phyloP scores from a whole-genome alignment of 2,329 filamentous ascomycete genomes.

The Plectosphaerella plurivora region DNA sequence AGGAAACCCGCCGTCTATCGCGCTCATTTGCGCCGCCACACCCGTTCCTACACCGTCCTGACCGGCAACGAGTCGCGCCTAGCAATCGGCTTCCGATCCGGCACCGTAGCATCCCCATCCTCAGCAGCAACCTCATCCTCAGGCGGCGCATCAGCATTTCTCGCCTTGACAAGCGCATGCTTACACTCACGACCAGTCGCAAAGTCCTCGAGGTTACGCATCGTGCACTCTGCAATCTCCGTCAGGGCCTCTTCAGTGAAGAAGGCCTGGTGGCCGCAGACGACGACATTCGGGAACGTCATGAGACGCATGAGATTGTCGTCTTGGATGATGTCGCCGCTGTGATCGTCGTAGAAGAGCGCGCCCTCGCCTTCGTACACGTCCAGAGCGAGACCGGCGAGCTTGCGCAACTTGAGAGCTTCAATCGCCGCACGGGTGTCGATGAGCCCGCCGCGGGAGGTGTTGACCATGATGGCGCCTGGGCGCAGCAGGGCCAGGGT shows the following conservation, averaged over 20 bases:
- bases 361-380: conserved; percentile 64
- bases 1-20: not conserved
- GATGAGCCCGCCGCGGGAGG: conserved; percentile 61
- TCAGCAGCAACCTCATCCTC: not conserved
- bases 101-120: not conserved
- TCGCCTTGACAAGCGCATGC: conserved; percentile 28
- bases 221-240: conserved; percentile 58
- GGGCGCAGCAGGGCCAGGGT: conserved; percentile 20
- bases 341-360: conserved; percentile 64
- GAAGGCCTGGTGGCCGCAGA: conserved; percentile 67
- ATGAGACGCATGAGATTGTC: conserved; percentile 62
- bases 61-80: conserved; percentile 23
- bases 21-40: not conserved
- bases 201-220: conserved; percentile 51
- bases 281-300: conserved; percentile 63
- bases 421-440: conserved; percentile 55
- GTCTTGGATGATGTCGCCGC: conserved; percentile 60
- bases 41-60: conserved; percentile 20
- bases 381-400: conserved; percentile 61
- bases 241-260: conserved; percentile 62
- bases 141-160: not conserved
- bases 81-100: not conserved
- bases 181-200: conserved; percentile 24
- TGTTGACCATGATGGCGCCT: conserved; percentile 55
- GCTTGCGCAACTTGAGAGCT: conserved; percentile 54